Conservation (phyloP, 2,329 filamentous ascomycete species). For the Colletotrichum cuscutae region DNA sequence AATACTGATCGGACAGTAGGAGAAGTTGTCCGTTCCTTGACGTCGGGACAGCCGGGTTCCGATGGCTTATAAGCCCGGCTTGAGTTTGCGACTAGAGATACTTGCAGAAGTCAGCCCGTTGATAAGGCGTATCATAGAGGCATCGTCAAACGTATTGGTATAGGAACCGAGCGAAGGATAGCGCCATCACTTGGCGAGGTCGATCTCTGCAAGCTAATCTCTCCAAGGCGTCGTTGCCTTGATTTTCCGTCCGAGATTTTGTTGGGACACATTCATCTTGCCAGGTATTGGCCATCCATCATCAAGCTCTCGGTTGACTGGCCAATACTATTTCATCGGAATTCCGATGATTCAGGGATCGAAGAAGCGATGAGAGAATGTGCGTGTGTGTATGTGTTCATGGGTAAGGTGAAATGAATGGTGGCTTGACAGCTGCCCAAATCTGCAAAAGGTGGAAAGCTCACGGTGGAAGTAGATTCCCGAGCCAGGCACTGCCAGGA, state of each 20-base stretch:
- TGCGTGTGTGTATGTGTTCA: neutral
- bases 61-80: neutral
- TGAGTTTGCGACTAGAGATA: neutral
- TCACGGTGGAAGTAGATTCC: neutral
- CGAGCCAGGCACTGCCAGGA: neutral
- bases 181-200: constrained; percentile 17
- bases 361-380: neutral
- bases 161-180: neutral
- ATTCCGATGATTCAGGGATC: constrained; percentile 10
- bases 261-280: neutral
- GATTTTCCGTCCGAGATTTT: constrained; percentile 10
- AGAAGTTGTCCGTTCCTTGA: neutral
- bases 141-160: constrained; percentile 23
- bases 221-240: constrained; percentile 6
- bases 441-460: neutral
- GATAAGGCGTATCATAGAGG: neutral
- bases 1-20: neutral
- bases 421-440: neutral
- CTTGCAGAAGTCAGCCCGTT: neutral
- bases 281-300: neutral
- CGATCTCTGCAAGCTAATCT: constrained; percentile 30
- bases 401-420: constrained; percentile 24
- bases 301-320: neutral
- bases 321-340: constrained; percentile 11
- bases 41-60: neutral